These are phyloP conservation scores for Hypericum perforatum DNA, from an alignment of 345 rosid species.

Conservation along the genomic window DNA sequence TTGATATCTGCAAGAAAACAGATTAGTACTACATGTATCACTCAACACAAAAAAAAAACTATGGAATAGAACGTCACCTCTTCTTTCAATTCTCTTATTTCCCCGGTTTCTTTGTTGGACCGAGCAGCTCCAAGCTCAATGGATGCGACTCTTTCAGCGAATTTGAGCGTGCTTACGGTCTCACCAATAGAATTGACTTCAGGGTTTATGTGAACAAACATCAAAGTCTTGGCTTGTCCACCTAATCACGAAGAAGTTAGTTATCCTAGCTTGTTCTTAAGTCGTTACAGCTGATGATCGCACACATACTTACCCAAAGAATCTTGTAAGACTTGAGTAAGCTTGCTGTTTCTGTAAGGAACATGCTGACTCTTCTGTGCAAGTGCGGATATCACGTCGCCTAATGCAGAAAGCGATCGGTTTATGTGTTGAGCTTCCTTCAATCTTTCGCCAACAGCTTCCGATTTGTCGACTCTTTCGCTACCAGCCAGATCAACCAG, in stretches of 20 bases:
- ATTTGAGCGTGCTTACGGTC: slow-evolving; percentile 91
- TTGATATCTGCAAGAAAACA: slow-evolving; percentile 42
- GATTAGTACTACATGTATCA: not conserved
- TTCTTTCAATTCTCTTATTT: slow-evolving; percentile 78
- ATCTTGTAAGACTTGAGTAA: slow-evolving; percentile 89
- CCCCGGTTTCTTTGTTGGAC: slow-evolving; percentile 87
- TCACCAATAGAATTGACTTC: slow-evolving; percentile 75
- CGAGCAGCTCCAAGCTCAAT: slow-evolving; percentile 94
- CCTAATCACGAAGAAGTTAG: slow-evolving; percentile 28
- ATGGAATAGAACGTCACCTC: slow-evolving; percentile 42
- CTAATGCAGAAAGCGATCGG: slow-evolving; percentile 84
- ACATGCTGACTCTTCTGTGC: slow-evolving; percentile 89
- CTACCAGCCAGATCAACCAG: slow-evolving; percentile 98
- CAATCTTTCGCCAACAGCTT: slow-evolving; percentile 91
- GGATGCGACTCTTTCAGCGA: slow-evolving; percentile 91
- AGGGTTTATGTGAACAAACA: slow-evolving; percentile 93
- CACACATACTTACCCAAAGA: slow-evolving; percentile 50
- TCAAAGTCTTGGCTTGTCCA: slow-evolving; percentile 93
- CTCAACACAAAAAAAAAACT: not conserved
- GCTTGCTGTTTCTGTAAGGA: slow-evolving; percentile 95
- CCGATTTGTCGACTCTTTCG: slow-evolving; percentile 94
- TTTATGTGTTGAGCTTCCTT: slow-evolving; percentile 98
- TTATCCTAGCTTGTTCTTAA: not conserved
- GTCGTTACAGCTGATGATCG: too few relatives aligned
- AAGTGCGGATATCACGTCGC: slow-evolving; percentile 92